These are phyloP conservation scores for Brettanomyces naardenensis DNA, from an alignment of 805 yeast genomes.

Conservation along the genomic window DNA sequence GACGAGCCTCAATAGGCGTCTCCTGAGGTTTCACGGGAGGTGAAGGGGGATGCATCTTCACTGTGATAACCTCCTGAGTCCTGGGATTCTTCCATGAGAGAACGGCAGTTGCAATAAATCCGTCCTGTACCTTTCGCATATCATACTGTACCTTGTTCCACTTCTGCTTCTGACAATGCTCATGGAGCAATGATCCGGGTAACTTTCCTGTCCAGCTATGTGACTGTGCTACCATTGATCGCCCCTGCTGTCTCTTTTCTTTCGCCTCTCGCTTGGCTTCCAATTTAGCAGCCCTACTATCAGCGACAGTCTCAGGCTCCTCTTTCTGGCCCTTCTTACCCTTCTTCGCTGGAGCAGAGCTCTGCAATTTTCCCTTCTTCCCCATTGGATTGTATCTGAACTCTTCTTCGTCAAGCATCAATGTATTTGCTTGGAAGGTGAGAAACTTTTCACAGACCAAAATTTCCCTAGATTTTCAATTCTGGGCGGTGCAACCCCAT, in stretches of 20 bases:
- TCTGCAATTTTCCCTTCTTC: constrained; percentile 7
- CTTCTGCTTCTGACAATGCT: constrained; percentile 77
- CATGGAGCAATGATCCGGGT: constrained; percentile 81
- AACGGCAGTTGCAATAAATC: constrained; percentile 58
- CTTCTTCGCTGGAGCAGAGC: constrained; percentile 5
- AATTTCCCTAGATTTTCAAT: too few species aligned
- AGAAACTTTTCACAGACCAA: too few species aligned
- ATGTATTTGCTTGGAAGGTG: not conserved
- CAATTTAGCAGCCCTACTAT: constrained; percentile 4
- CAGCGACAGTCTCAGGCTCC: constrained; percentile 2
- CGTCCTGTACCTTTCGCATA: constrained; percentile 40
- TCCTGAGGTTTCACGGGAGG: constrained; percentile 56
- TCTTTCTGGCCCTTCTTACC: constrained; percentile 10
- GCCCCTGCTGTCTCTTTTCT: constrained; percentile 14
- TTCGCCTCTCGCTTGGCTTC: not conserved
- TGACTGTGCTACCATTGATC: constrained; percentile 54
- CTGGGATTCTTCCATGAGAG: constrained; percentile 75
- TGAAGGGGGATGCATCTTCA: constrained; percentile 45
- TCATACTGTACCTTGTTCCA: constrained; percentile 86
- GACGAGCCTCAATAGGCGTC: constrained; percentile 85
- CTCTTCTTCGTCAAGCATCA: not conserved
- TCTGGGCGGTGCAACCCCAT: too few species aligned
- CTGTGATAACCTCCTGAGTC: constrained; percentile 55
- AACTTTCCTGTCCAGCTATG: constrained; percentile 92
- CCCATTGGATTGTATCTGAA: constrained; percentile 9